A percentile compares a stretch with the other conserved stretches of the same genome.
Conservation (phyloP, 805 yeast species). For the Schwanniomyces polymorphus region DNA sequence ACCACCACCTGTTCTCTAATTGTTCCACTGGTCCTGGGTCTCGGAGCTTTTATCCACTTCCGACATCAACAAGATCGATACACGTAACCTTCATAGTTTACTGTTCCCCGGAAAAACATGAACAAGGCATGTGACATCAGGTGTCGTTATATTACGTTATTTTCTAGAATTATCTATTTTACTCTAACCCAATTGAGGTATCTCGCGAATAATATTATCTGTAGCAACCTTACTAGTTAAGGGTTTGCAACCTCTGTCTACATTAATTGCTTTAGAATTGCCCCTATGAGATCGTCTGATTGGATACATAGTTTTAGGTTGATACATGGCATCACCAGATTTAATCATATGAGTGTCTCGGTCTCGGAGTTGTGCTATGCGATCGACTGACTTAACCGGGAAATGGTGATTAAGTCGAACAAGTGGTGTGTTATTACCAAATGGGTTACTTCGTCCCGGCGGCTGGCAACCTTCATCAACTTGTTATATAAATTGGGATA, state of each 20-base stretch:
- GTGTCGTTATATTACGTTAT: not conserved
- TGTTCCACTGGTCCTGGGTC: not conserved
- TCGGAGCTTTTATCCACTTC: not conserved
- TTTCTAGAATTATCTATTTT: too few relatives aligned
- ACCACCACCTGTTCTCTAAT: not conserved
- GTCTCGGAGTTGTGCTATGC: slow-evolving; percentile 3
- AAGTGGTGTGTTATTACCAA: slow-evolving; percentile 6
- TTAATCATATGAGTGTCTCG: slow-evolving; percentile 49
- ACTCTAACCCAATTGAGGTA: too few relatives aligned
- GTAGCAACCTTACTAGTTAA: not conserved
- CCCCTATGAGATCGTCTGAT: too few relatives aligned
- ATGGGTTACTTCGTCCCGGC: slow-evolving; percentile 16
- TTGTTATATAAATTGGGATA: slow-evolving; percentile 4
- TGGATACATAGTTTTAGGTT: too few relatives aligned
- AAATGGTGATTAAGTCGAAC: not conserved
- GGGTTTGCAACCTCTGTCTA: not conserved
- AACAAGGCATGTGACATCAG: not conserved
- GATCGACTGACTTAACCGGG: slow-evolving; percentile 1
- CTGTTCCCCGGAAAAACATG: not conserved
- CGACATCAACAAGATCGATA: not conserved
- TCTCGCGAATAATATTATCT: too few relatives aligned
- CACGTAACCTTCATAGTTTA: not conserved
- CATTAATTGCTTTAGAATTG: not conserved
- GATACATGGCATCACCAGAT: not conserved
- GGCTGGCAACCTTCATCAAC: slow-evolving; percentile 3